A percentile compares a stretch with the other conserved stretches of the same genome.
Conservation (phyloP, 106 monocot species). For the Apostasia shenzhenica region DNA sequence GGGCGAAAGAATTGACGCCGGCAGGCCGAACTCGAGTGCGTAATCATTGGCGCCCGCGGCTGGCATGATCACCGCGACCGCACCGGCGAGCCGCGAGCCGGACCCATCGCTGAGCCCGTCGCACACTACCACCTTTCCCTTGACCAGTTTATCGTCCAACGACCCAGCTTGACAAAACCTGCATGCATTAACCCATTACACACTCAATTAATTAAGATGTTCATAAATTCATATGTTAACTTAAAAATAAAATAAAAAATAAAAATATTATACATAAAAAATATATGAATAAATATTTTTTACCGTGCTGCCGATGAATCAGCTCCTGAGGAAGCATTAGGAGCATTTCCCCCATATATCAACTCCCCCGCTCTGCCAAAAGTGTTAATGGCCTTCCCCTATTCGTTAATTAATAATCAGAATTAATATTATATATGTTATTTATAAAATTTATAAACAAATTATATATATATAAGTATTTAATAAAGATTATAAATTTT, state of each 20-base stretch:
- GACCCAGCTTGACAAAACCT: conserved; percentile 12
- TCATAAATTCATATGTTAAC: too few species aligned
- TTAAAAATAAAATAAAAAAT: too few species aligned
- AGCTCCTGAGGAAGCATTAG: conserved; percentile 13
- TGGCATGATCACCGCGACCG: conserved; percentile 9
- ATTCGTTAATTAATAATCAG: not conserved
- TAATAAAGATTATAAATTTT: too few species aligned
- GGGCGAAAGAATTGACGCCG: not conserved
- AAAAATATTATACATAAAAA: not conserved
- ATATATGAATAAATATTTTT: not conserved
- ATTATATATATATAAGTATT: too few species aligned
- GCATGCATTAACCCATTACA: not conserved
- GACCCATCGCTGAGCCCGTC: not conserved
- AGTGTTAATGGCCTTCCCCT: conserved; percentile 10
- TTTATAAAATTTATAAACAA: too few species aligned
- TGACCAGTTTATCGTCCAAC: conserved; percentile 18
- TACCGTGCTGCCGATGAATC: conserved; percentile 5
- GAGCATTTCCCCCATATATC: conserved; percentile 19
- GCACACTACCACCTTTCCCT: conserved; percentile 21
- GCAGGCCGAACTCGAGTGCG: conserved; percentile 13
- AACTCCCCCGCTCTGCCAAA: conserved; percentile 9
- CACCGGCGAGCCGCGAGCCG: conserved; percentile 15
- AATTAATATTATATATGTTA: too few species aligned
- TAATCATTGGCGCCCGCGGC: not conserved
- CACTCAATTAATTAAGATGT: not conserved